Conservation (phyloP, 2,329 filamentous ascomycete species). For the Alternaria alternata region DNA sequence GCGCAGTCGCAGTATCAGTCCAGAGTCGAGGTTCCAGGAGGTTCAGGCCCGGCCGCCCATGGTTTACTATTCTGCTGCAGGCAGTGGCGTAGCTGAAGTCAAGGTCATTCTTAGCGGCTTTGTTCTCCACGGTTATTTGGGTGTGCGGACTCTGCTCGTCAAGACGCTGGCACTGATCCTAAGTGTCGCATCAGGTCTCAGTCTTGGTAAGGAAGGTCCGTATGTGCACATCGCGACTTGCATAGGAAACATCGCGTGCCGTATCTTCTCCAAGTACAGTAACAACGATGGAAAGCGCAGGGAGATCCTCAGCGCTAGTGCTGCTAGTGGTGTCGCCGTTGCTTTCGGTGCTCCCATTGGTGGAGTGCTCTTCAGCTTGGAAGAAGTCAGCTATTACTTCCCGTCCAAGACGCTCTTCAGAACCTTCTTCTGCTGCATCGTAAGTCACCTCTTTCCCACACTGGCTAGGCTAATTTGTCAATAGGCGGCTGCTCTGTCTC, state of each 20-base stretch:
- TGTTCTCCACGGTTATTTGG: constrained; percentile 93
- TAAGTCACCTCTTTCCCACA: constrained; percentile 47
- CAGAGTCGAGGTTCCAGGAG: constrained; percentile 51
- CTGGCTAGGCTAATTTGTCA: constrained; percentile 15
- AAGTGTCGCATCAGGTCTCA: constrained; percentile 90
- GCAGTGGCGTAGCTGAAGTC: constrained; percentile 95
- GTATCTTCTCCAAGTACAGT: constrained; percentile 93
- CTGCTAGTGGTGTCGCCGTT: constrained; percentile 90
- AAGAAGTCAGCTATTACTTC: constrained; percentile 98
- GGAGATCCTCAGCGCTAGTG: constrained; percentile 91
- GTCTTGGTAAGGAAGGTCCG: constrained; percentile 91
- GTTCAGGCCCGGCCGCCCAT: constrained; percentile 68
- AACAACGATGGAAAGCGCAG: constrained; percentile 92
- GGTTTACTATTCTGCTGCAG: constrained; percentile 94
- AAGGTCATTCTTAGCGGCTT: constrained; percentile 98
- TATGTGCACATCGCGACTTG: constrained; percentile 98
- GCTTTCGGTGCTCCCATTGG: constrained; percentile 92
- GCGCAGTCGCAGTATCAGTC: constrained; percentile 52
- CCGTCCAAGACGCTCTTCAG: constrained; percentile 96
- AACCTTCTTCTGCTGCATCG: constrained; percentile 98
- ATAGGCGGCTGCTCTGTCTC: constrained; percentile 76
- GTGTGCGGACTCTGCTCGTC: constrained; percentile 82
- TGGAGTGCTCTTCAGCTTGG: constrained; percentile 89
- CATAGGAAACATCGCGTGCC: constrained; percentile 92
- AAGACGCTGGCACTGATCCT: constrained; percentile 85